Evolutionary conservation across 768 basidiomycete genomes (phyloP), one percentile per base, ranked within the genome.

Genomic region (Hygrophorus russula): DNA sequence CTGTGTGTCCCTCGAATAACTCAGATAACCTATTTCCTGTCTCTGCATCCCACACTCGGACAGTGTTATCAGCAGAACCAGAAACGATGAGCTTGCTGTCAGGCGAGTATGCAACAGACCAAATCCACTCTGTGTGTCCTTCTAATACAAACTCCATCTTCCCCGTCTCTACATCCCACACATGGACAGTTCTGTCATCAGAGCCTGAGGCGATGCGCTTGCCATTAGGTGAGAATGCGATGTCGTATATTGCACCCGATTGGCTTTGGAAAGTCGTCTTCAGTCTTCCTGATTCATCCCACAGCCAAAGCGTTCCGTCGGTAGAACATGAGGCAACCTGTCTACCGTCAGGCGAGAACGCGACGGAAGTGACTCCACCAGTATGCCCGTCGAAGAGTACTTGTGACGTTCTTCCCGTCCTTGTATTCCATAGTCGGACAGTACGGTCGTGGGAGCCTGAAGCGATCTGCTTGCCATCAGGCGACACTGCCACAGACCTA

Each of bases 161-260:
- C 7, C 38, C 38, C n/a, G 38, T 39, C n/a, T n/a, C n/a, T 15
- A 27, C 36, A 18, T 38, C 36, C 44, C 44, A 45, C 6, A 73
- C 58, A 12, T 66, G 63, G 17, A 75, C 56, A 12, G 70, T 72
- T 49, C 70, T 65, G 59, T 74, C 73, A 53, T 70, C 66, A 6
- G 68, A 69, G 0, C 70, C 72, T 6, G 70, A 72, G 5, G 72
- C 57, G 27, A 76, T 63, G 51, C 58, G 65, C 51, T 69, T 70
- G 12, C 74, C 72, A 28, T 61, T 58, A 0, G 71, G 70, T 48
- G 73, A 73, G 57, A 73, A 74, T 28, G 68, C 62, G n/a, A 73
- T 56, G 5, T 67, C 42, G 17, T 42, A 33, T 1, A 11, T 5
- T 14, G 36, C 11, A 9, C 29, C 44, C 34, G 50, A 39, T 13